phyloP scores from a whole-genome alignment of 2,329 filamentous ascomycete genomes.

The Claviceps capensis region DNA sequence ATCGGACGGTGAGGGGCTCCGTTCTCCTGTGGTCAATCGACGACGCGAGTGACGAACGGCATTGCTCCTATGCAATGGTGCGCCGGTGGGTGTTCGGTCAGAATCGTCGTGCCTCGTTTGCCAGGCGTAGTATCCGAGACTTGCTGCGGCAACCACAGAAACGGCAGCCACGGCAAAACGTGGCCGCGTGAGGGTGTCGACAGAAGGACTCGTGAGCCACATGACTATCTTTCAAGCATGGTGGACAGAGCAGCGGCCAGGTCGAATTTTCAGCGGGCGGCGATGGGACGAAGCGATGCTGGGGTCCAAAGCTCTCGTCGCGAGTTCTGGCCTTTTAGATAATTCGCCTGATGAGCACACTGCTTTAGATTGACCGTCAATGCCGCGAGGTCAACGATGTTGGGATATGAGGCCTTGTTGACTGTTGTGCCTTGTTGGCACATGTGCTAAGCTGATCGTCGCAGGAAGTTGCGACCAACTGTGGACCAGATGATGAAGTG shows the following conservation, averaged over 20 bases:
- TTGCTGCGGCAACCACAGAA: conserved; percentile 41
- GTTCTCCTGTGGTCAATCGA: conserved; percentile 18
- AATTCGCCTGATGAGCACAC: neutral
- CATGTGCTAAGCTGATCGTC: neutral
- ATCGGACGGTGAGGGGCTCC: conserved; percentile 28
- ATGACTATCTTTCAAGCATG: conserved; percentile 25
- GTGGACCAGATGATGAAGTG: neutral
- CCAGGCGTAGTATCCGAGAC: conserved; percentile 46
- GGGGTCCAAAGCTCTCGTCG: neutral
- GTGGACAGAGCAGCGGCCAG: conserved; percentile 7
- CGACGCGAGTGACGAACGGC: conserved; percentile 42
- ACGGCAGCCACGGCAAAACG: conserved; percentile 41
- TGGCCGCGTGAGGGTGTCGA: conserved; percentile 40
- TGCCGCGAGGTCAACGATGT: neutral
- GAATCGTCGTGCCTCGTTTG: conserved; percentile 16
- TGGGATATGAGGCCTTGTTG: neutral
- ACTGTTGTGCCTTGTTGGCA: neutral
- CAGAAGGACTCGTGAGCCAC: conserved; percentile 34
- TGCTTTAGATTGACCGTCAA: neutral
- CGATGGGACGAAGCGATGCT: neutral
- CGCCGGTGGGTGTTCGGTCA: conserved; percentile 14
- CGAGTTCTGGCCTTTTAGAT: neutral
- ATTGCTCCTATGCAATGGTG: conserved; percentile 49
- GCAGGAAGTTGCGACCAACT: neutral
- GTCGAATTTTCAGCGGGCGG: neutral